Base-by-base conservation (phyloP, 192 early-diverging fungal species). In the Haplosporangium gracile region DNA sequence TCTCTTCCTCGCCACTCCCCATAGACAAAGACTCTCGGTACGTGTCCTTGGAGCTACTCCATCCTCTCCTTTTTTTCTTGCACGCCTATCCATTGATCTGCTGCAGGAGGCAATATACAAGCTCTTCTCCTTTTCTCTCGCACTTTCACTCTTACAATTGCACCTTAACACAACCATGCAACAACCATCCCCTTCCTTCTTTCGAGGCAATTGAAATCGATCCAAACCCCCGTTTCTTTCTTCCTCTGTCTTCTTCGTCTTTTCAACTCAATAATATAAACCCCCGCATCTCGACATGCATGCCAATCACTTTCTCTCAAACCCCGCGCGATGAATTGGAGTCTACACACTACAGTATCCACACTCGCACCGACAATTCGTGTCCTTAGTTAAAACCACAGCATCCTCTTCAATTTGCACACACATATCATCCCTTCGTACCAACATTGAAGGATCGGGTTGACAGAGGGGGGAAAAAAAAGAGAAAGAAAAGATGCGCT, bases 41-140 rank as follows among this genome's bases (percentile, higher is more conserved):
- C 60, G 60, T 65, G 29, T 65, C 29, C 60, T 65, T 65, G 29
- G 60, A 65, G 26, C 60, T 65, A 32, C 29, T 65, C 60, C 60
- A 13, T 34, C 60, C 60, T 65, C 60, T 11, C 4, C 29, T 11
- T 26, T 65, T 32, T 32, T 9, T 60, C n/a, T 65, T 32, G 60
- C 11, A 65, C 29, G 26, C 60, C 32, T 65, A 65, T 65, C 60
- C 60, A 65, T 65, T 65, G 60, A 65, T 65, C 60, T 26, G 60
- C 60, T 65, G 60, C 60, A 65, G 60, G 60, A 65, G 60, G 26
- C 29, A 32, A 65, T 29, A 32, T 65, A 34, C 60, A 32, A 34
- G 29, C 60, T 15, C 26, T 65, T 32, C n/a, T 29, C 55, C n/a
- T n/a, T 60, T n/a, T 26, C 55, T 60, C 55, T 26, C 60, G n/a